A percentile compares a stretch with the other conserved stretches of the same genome.
Conservation (phyloP, 2,329 filamentous ascomycete species). For the Cladophialophora yegresii region DNA sequence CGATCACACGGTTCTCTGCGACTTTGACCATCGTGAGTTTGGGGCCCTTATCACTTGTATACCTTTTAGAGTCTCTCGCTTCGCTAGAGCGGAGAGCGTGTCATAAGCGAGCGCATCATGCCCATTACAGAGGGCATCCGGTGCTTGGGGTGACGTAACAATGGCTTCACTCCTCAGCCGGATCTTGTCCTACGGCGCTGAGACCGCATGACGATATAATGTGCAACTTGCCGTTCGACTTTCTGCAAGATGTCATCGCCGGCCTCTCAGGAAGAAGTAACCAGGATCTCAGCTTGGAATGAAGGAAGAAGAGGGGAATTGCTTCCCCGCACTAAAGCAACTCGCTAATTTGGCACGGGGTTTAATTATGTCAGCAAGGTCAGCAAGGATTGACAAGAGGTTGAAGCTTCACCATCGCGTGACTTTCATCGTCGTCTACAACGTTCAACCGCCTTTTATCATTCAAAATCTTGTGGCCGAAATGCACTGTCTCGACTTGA, state of each 20-base stretch:
- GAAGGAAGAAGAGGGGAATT: background rate
- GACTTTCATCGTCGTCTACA: background rate
- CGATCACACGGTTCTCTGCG: slow-evolving; percentile 33
- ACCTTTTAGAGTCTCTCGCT: slow-evolving; percentile 1
- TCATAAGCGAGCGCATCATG: slow-evolving; percentile 7
- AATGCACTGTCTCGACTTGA: background rate
- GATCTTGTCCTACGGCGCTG: background rate
- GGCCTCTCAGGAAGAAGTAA: slow-evolving; percentile 1
- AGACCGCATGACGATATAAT: slow-evolving; percentile 8
- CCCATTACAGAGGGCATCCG: background rate
- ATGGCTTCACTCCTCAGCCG: background rate
- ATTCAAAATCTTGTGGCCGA: no score
- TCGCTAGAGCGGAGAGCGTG: slow-evolving; percentile 4
- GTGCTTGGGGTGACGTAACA: slow-evolving; percentile 6
- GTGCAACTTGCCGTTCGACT: background rate
- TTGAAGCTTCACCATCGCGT: background rate
- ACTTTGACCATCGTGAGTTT: slow-evolving; percentile 39
- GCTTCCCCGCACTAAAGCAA: background rate
- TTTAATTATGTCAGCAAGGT: background rate
- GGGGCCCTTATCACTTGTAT: background rate
- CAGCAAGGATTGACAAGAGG: no score
- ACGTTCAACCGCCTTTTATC: background rate
- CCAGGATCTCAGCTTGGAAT: slow-evolving; percentile 1
- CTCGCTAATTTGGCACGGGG: background rate
- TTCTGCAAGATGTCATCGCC: slow-evolving; percentile 3